A percentile compares a stretch with the other conserved stretches of the same genome.
These are phyloP conservation scores for Fonticula alba DNA, from an alignment of 78 protist genomes.

Conservation along the genomic window DNA sequence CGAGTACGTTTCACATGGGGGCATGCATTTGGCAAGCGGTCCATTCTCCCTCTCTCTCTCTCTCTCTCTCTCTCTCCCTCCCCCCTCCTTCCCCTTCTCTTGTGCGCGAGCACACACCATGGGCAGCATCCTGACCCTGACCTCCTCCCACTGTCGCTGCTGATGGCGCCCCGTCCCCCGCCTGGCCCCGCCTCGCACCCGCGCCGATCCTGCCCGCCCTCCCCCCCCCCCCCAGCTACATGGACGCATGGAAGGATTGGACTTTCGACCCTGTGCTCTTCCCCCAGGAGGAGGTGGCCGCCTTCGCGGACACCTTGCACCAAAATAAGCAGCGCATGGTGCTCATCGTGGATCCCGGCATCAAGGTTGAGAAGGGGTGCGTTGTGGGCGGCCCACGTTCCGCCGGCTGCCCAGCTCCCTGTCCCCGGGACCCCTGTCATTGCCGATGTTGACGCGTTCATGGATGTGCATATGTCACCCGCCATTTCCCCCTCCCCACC, in stretches of 20 bases:
- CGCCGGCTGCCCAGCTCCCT: too few species aligned
- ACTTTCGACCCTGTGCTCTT: constrained; percentile 41
- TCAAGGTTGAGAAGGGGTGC: constrained; percentile 12
- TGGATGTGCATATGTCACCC: too few species aligned
- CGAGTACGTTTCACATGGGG: constrained; percentile 44
- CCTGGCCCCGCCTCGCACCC: not conserved
- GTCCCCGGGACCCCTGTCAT: too few species aligned
- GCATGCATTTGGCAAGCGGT: not conserved
- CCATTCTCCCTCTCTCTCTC: too few species aligned
- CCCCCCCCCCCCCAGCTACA: too few species aligned
- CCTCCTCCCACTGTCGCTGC: not conserved
- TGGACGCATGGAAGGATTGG: constrained; percentile 41
- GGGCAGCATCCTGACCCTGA: not conserved
- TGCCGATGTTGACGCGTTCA: too few species aligned
- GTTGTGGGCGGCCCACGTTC: too few species aligned
- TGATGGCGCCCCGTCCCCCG: not conserved
- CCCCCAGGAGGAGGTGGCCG: constrained; percentile 12
- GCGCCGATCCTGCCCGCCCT: constrained; percentile 1
- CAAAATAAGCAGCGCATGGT: constrained; percentile 32
- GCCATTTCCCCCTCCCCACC: too few species aligned
- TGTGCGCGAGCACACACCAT: not conserved
- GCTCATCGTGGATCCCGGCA: constrained; percentile 60
- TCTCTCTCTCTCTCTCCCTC: too few species aligned
- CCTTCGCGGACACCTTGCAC: constrained; percentile 26
- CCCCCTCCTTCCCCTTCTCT: not conserved